These are phyloP conservation scores for Phialemonium atrogriseum DNA, from an alignment of 2,329 filamentous ascomycete genomes.

Conservation along the genomic window DNA sequence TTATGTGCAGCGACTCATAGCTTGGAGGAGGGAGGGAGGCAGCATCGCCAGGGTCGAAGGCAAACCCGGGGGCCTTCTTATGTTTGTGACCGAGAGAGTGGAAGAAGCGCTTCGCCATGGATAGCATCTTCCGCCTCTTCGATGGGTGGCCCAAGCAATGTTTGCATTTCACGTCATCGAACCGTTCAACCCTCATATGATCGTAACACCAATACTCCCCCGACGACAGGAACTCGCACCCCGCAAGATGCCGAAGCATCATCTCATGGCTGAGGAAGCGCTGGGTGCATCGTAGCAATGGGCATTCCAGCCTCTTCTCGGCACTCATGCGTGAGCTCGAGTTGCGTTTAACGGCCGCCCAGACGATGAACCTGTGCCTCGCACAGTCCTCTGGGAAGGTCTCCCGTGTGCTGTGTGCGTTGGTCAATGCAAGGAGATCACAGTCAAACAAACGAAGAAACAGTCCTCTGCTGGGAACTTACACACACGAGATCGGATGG, in stretches of 20 bases:
- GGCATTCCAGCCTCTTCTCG: conserved; percentile 41
- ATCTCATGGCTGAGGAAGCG: conserved; percentile 42
- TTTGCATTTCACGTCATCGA: conserved; percentile 43
- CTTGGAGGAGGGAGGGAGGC: conserved; percentile 30
- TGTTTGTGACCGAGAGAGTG: conserved; percentile 41
- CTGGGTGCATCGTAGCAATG: conserved; percentile 41
- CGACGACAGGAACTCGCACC: conserved; percentile 36
- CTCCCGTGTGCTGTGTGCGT: conserved; percentile 30
- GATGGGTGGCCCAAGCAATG: conserved; percentile 41
- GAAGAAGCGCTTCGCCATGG: conserved; percentile 46
- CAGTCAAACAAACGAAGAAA: neutral
- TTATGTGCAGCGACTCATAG: conserved; percentile 33
- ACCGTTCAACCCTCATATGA: conserved; percentile 41
- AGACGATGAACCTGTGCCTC: conserved; percentile 46
- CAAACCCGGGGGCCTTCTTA: conserved; percentile 23
- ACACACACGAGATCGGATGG: conserved; percentile 18
- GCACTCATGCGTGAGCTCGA: conserved; percentile 35
- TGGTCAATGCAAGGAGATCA: conserved; percentile 8
- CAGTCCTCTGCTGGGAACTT: too few species aligned
- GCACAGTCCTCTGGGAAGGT: conserved; percentile 40
- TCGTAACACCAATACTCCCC: conserved; percentile 51
- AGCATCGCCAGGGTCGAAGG: conserved; percentile 22
- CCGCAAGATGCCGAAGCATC: conserved; percentile 45
- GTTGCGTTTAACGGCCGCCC: conserved; percentile 48
- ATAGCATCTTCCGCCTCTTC: conserved; percentile 42